Evolutionary conservation across 192 early-diverging fungal genomes (phyloP).

Genomic region (Backusella tuberculispora): DNA sequence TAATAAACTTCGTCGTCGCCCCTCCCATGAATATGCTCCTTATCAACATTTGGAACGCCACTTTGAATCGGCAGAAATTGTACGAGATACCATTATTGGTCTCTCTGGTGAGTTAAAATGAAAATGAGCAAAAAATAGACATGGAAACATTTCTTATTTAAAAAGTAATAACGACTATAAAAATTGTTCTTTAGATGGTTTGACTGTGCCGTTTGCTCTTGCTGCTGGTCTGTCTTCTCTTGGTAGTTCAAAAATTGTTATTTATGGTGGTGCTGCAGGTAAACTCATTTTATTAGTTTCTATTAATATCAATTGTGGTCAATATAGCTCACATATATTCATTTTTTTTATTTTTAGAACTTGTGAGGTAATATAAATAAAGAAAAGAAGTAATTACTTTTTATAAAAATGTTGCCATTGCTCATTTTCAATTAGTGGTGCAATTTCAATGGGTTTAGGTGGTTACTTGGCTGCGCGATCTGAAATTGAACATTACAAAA

Average conservation of each 20-base stretch:
- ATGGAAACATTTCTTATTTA: no score
- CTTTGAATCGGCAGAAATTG: constrained; percentile 50
- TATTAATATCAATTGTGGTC: neutral
- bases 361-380: constrained; percentile 28
- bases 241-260: constrained; percentile 54
- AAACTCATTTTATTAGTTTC: neutral
- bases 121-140: neutral
- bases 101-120: constrained; percentile 34
- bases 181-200: constrained; percentile 35
- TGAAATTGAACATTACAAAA: constrained; percentile 67
- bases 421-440: constrained; percentile 45
- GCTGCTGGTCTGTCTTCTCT: constrained; percentile 64
- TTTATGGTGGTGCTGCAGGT: constrained; percentile 66
- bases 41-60: constrained; percentile 45
- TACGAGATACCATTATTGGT: constrained; percentile 51
- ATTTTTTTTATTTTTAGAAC: constrained; percentile 10
- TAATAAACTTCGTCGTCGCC: constrained; percentile 30
- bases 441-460: constrained; percentile 68
- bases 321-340: neutral
- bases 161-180: neutral
- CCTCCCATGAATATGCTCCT: constrained; percentile 33
- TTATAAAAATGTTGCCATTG: neutral
- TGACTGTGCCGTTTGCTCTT: constrained; percentile 67
- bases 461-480: constrained; percentile 63
- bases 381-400: neutral